Base-by-base conservation (phyloP, 2,329 filamentous ascomycete species). In the Phyllosticta ampelicida region DNA sequence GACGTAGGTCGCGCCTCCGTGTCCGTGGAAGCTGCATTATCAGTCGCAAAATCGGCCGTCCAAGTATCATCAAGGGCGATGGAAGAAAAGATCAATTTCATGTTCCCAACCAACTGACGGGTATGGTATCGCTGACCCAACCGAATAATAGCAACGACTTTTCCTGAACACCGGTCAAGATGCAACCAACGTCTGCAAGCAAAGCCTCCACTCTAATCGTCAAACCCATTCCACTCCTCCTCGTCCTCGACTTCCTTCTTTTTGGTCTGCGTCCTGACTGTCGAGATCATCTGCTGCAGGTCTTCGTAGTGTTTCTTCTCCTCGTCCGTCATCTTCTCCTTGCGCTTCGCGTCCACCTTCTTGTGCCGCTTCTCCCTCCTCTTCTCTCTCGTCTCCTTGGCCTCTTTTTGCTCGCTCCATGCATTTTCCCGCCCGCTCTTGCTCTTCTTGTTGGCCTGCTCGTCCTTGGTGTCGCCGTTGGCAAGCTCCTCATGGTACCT, bases 351-450 rank as follows among this genome's bases (percentile, higher is more conserved):
- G 10, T 59, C 53, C 57, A 30, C 44, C 57, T 55, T 66, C 10
- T 67, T 58, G 51, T 66, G 63, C 54, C 68, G 70, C 60, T 72
- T 71, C 51, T 73, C 69, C 53, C 67, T 63, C 26, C 66, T 61
- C 61, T 66, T 51, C 49, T 72, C 70, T 60, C 68, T 70, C 1
- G 59, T 59, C 6, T 63, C 68, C 49, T 65, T 66, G 51, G 64
- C 60, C n/a, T 71, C 70, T 60, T 69, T 71, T 60, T 73, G 69
- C 61, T 68, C 64, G 2, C 66, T 72, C 71, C 70, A 72, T 4
- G 70, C 69, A 51, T 62, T 63, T 9, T 66, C 66, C 29, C 65
- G 65, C 2, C 63, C 62, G 36, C 65, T 63, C 30, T 64, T 61
- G 57, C 66, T 66, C 30, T 49, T 50, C 29, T 55, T 56, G 11